Evolutionary conservation across 805 yeast genomes (phyloP).

Genomic region (Spathaspora passalidarum): DNA sequence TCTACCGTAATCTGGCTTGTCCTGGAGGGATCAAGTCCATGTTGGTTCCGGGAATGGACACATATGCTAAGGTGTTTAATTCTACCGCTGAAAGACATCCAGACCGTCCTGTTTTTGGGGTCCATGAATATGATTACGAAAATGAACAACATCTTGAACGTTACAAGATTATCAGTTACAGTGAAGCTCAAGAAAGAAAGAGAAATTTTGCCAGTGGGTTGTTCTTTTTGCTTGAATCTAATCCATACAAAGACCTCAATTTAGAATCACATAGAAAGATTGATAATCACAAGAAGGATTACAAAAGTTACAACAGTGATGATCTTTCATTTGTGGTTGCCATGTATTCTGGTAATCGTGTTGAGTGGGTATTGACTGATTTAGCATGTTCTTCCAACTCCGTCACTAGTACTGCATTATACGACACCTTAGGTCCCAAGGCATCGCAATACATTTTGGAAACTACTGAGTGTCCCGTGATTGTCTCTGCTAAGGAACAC

Average conservation of each 20-base stretch:
- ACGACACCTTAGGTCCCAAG: slow-evolving; percentile 44
- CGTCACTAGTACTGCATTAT: slow-evolving; percentile 25
- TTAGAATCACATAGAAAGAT: slow-evolving; percentile 27
- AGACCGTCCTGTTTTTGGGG: slow-evolving; percentile 35
- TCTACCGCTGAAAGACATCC: slow-evolving; percentile 19
- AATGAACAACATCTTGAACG: slow-evolving; percentile 25
- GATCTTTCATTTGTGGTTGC: slow-evolving; percentile 46
- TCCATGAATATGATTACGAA: slow-evolving; percentile 31
- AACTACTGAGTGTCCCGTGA: slow-evolving; percentile 58
- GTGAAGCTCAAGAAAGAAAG: slow-evolving; percentile 40
- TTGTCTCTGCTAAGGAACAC: slow-evolving; percentile 34
- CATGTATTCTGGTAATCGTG: slow-evolving; percentile 54
- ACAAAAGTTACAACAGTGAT: slow-evolving; percentile 24
- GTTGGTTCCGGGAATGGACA: slow-evolving; percentile 33
- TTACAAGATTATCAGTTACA: slow-evolving; percentile 45
- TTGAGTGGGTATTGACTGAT: slow-evolving; percentile 76
- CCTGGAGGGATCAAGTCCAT: slow-evolving; percentile 20
- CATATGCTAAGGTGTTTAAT: slow-evolving; percentile 34
- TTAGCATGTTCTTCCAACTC: slow-evolving; percentile 59
- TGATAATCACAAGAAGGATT: slow-evolving; percentile 21
- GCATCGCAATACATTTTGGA: slow-evolving; percentile 62
- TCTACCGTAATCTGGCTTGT: slow-evolving; percentile 28
- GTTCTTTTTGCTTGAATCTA: slow-evolving; percentile 29
- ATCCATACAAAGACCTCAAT: slow-evolving; percentile 18
- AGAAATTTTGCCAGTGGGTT: slow-evolving; percentile 54